A percentile compares a stretch with the other conserved stretches of the same genome.
These are phyloP conservation scores for Kodamaea leandrae DNA, from an alignment of 805 yeast genomes.

Conservation along the genomic window DNA sequence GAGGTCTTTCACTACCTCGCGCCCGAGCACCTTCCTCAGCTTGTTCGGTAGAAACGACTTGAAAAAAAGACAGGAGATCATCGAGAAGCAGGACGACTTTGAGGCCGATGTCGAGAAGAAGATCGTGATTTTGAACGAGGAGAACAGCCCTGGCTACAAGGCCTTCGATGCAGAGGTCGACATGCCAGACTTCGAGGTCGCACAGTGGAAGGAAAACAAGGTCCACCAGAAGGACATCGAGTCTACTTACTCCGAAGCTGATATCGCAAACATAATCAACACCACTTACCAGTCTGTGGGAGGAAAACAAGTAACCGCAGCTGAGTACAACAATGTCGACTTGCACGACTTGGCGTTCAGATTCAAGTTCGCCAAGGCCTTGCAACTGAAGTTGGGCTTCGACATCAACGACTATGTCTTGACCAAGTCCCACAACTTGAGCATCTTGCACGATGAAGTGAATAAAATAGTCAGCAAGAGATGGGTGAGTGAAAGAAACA, in stretches of 20 bases:
- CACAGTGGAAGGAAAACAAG: slow-evolving; percentile 33
- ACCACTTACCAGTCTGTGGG: slow-evolving; percentile 24
- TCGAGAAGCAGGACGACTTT: slow-evolving; percentile 38
- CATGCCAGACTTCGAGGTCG: slow-evolving; percentile 35
- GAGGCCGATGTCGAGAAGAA: slow-evolving; percentile 32
- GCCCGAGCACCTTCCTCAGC: slow-evolving; percentile 26
- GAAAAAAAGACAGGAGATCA: slow-evolving; percentile 33
- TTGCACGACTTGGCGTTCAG: slow-evolving; percentile 47
- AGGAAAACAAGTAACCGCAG: slow-evolving; percentile 14
- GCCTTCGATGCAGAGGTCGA: slow-evolving; percentile 27
- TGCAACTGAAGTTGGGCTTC: slow-evolving; percentile 49
- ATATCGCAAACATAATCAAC: slow-evolving; percentile 24
- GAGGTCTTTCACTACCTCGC: slow-evolving; percentile 12
- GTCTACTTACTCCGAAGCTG: slow-evolving; percentile 23
- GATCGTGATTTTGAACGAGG: slow-evolving; percentile 34
- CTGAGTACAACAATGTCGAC: slow-evolving; percentile 15
- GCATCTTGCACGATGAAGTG: slow-evolving; percentile 38
- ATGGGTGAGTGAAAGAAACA: slow-evolving; percentile 60
- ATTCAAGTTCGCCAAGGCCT: slow-evolving; percentile 47
- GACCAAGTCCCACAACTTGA: slow-evolving; percentile 39
- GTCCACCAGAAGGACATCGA: slow-evolving; percentile 29
- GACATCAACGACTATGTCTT: slow-evolving; percentile 53
- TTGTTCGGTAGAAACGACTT: slow-evolving; percentile 33
- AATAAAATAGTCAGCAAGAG: slow-evolving; percentile 37
- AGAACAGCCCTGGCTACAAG: slow-evolving; percentile 32